Evolutionary conservation across 306 rosid genomes (phyloP).

Genomic region (Pterocarpus macrocarpus): DNA sequence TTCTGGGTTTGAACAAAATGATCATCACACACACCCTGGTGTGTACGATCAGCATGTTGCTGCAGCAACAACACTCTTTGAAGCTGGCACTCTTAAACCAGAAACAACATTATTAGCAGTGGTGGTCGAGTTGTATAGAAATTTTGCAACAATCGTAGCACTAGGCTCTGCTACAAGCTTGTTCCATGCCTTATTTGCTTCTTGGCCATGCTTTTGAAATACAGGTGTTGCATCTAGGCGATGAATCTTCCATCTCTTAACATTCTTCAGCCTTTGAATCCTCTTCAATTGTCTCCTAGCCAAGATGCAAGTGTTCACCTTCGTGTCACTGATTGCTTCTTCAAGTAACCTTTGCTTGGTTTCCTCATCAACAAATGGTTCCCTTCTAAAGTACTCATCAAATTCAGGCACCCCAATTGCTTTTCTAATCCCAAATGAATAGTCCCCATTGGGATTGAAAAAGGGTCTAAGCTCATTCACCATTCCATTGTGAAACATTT

Average conservation of each 20-base stretch:
- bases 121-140: constrained; percentile 44
- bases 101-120: constrained; percentile 26
- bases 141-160: constrained; percentile 55
- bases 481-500: constrained; percentile 75
- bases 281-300: constrained; percentile 69
- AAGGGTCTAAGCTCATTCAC: constrained; percentile 61
- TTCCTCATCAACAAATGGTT: constrained; percentile 42
- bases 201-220: constrained; percentile 58
- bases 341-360: constrained; percentile 38
- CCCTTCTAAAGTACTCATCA: constrained; percentile 65
- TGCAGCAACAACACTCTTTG: constrained; percentile 47
- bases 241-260: constrained; percentile 77
- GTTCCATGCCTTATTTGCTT: constrained; percentile 74
- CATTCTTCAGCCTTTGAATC: constrained; percentile 61
- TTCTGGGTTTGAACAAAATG: background rate
- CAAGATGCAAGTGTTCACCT: constrained; percentile 66
- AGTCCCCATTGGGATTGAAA: constrained; percentile 61
- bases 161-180: constrained; percentile 67
- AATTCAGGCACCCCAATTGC: constrained; percentile 95
- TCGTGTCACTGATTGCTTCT: constrained; percentile 60
- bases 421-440: constrained; percentile 65
- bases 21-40: background rate
- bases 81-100: constrained; percentile 29
- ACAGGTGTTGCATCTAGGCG: constrained; percentile 78
- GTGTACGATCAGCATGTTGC: constrained; percentile 45